These are phyloP conservation scores for Cornus florida DNA, from an alignment of 148 eudicot genomes.

Conservation along the genomic window DNA sequence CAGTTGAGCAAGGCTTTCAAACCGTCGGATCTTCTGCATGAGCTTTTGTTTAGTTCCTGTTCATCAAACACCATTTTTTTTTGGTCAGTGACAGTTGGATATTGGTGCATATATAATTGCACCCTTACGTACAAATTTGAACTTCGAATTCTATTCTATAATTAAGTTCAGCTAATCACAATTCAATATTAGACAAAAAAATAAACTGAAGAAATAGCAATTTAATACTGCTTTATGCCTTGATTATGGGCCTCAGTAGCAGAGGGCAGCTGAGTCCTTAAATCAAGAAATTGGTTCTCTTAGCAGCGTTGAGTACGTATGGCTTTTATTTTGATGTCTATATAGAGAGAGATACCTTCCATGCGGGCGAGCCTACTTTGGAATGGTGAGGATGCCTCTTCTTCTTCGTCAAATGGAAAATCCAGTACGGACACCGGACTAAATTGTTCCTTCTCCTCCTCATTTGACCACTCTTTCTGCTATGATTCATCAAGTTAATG, in stretches of 20 bases:
- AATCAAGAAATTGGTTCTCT: too few relatives aligned
- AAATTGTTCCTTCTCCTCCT: constrained; percentile 50
- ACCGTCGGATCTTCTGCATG: constrained; percentile 47
- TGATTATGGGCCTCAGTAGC: too few relatives aligned
- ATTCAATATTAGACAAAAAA: too few relatives aligned
- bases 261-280: too few relatives aligned
- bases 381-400: constrained; percentile 55
- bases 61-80: background rate
- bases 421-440: constrained; percentile 76
- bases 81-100: background rate
- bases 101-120: background rate
- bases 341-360: constrained; percentile 38
- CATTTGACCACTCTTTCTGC: constrained; percentile 26
- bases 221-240: too few relatives aligned
- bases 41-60: constrained; percentile 57
- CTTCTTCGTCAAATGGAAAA: constrained; percentile 49
- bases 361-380: constrained; percentile 31
- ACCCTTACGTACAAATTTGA: too few relatives aligned
- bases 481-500: background rate
- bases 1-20: constrained; percentile 44
- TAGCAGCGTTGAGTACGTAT: too few relatives aligned
- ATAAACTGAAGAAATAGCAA: too few relatives aligned
- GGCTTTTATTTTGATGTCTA: too few relatives aligned
- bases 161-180: too few relatives aligned
- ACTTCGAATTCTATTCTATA: too few relatives aligned